Evolutionary conservation across 495 filamentous ascomycete genomes (phyloP).

Genomic region (Darksidea phi): DNA sequence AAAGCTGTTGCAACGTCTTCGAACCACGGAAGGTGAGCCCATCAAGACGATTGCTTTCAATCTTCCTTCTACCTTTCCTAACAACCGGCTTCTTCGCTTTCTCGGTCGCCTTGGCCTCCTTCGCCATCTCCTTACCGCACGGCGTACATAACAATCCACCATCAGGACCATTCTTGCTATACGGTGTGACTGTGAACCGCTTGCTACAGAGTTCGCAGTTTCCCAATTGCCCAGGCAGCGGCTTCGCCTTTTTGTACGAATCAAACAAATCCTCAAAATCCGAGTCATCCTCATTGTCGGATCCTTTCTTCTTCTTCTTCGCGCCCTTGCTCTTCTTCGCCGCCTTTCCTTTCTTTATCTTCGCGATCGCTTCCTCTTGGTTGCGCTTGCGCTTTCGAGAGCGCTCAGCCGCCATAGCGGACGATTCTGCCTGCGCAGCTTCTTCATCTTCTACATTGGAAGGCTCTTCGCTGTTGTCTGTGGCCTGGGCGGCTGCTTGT

Average conservation of each 20-base stretch:
- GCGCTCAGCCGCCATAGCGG: slow-evolving; percentile 50
- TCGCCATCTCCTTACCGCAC: slow-evolving; percentile 75
- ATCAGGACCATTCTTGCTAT: slow-evolving; percentile 75
- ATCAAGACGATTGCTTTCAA: slow-evolving; percentile 77
- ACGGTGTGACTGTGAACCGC: slow-evolving; percentile 91
- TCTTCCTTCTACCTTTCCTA: slow-evolving; percentile 61
- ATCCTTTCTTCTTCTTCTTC: slow-evolving; percentile 47
- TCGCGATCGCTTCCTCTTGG: slow-evolving; percentile 63
- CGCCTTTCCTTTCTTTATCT: slow-evolving; percentile 75
- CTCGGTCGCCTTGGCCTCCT: slow-evolving; percentile 58
- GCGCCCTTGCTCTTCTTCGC: slow-evolving; percentile 52
- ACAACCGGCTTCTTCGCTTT: slow-evolving; percentile 54
- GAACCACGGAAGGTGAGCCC: slow-evolving; percentile 67
- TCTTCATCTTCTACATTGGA: slow-evolving; percentile 27
- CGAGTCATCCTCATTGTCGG: slow-evolving; percentile 47
- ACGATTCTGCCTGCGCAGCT: slow-evolving; percentile 45
- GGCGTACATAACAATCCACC: slow-evolving; percentile 81
- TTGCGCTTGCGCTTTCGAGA: slow-evolving; percentile 63
- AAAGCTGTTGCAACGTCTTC: slow-evolving; percentile 70
- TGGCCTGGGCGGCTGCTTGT: slow-evolving; percentile 13
- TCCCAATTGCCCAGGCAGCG: slow-evolving; percentile 77
- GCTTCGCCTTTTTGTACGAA: slow-evolving; percentile 61
- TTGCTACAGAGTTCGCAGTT: slow-evolving; percentile 85
- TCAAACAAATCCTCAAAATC: slow-evolving; percentile 51
- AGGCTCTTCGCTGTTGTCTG: slow-evolving; percentile 31